phyloP scores from a whole-genome alignment of 2,329 filamentous ascomycete genomes.

The Exutisphaerella laricina region DNA sequence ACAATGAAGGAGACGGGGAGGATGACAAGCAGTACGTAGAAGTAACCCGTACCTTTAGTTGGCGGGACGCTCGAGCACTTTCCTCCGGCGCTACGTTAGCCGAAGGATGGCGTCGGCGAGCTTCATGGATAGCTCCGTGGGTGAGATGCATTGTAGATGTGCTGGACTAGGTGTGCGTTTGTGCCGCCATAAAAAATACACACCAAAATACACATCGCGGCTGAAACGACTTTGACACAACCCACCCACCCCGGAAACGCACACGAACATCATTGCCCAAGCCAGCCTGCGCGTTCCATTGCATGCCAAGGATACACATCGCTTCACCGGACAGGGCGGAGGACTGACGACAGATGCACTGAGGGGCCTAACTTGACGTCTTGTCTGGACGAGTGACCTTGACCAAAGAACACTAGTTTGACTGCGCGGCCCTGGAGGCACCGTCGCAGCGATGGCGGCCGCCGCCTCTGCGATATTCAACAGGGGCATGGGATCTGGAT shows the following conservation, averaged over 20 bases:
- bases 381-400: background rate
- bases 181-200: too few relatives aligned
- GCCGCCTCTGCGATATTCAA: slow-evolving; percentile 34
- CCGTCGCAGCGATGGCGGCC: slow-evolving; percentile 28
- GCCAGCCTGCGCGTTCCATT: background rate
- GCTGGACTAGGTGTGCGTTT: too few relatives aligned
- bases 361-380: background rate
- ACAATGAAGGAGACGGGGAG: too few relatives aligned
- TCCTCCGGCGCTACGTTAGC: too few relatives aligned
- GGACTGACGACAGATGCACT: background rate
- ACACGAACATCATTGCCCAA: background rate
- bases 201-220: background rate
- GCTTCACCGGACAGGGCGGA: background rate
- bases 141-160: too few relatives aligned
- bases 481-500: slow-evolving; percentile 29
- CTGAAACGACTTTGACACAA: background rate
- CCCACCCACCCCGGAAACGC: background rate
- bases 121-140: too few relatives aligned
- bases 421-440: slow-evolving; percentile 20
- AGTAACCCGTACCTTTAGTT: too few relatives aligned
- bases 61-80: too few relatives aligned
- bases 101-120: too few relatives aligned
- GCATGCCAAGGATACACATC: background rate
- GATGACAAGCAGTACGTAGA: too few relatives aligned
- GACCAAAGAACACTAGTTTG: background rate